Evolutionary conservation across 1,139 yeast genomes (phyloP).

Genomic region (Wickerhamomyces sp.): DNA sequence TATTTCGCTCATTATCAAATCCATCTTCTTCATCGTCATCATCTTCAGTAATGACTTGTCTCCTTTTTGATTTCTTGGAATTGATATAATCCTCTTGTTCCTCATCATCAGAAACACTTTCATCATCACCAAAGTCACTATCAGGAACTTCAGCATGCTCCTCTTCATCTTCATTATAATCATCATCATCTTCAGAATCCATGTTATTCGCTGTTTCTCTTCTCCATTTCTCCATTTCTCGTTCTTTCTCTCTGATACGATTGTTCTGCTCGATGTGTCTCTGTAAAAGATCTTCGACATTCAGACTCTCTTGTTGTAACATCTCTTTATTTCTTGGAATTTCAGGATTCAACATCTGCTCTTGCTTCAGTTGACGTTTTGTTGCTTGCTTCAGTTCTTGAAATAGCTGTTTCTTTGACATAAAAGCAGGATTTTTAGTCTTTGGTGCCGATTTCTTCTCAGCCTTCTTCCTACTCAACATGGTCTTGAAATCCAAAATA

Average conservation of each 20-base stretch:
- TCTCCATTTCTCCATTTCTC: conserved; percentile 29
- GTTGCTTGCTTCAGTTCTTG: conserved; percentile 26
- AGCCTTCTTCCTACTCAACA: conserved; percentile 26
- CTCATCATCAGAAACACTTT: conserved; percentile 19
- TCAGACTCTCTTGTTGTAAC: conserved; percentile 14
- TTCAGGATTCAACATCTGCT: conserved; percentile 25
- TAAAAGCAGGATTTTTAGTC: conserved; percentile 4
- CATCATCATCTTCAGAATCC: conserved; percentile 13
- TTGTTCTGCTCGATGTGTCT: conserved; percentile 54
- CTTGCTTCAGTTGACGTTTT: conserved; percentile 28
- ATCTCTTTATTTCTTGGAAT: conserved; percentile 25
- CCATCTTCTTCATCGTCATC: conserved; percentile 10
- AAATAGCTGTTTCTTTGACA: conserved; percentile 24
- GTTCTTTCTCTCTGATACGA: conserved; percentile 49
- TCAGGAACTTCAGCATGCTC: conserved; percentile 14
- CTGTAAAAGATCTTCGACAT: conserved; percentile 50
- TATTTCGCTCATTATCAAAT: conserved; percentile 9
- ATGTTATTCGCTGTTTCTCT: conserved; percentile 11
- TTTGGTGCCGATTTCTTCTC: conserved; percentile 11
- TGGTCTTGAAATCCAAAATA: conserved; percentile 30
- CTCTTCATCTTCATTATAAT: conserved; percentile 20
- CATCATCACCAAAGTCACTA: conserved; percentile 10
- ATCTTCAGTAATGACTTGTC: conserved; percentile 12
- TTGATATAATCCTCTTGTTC: conserved; percentile 15
- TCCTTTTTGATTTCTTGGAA: conserved; percentile 12